Evolutionary conservation across 1,139 yeast genomes (phyloP).

Genomic region (Meyerozyma guilliermondii): DNA sequence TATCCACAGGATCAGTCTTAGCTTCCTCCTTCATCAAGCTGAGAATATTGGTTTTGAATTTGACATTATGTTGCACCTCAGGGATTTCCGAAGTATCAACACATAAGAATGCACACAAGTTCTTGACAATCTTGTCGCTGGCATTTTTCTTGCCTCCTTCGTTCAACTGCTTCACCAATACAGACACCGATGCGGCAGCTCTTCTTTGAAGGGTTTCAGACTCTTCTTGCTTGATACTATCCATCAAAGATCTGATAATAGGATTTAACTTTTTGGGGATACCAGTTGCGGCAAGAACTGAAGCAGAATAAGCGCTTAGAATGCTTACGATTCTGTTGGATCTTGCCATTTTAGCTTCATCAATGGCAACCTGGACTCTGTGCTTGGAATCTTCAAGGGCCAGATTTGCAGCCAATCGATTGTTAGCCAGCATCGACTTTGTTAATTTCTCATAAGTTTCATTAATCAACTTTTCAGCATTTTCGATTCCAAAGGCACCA

Average conservation of each 20-base stretch:
- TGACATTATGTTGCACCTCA: slow-evolving; percentile 70
- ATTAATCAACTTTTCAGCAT: slow-evolving; percentile 65
- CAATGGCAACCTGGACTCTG: slow-evolving; percentile 60
- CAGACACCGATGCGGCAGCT: slow-evolving; percentile 66
- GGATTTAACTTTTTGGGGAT: slow-evolving; percentile 87
- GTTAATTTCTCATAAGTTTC: slow-evolving; percentile 66
- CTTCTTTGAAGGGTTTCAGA: slow-evolving; percentile 61
- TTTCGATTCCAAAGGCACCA: slow-evolving; percentile 77
- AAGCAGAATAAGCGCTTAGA: slow-evolving; percentile 71
- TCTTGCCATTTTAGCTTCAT: slow-evolving; percentile 58
- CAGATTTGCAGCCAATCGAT: slow-evolving; percentile 66
- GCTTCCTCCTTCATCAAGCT: slow-evolving; percentile 81
- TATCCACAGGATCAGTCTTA: slow-evolving; percentile 61
- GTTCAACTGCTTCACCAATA: slow-evolving; percentile 55
- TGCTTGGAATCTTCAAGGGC: slow-evolving; percentile 77
- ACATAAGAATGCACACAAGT: slow-evolving; percentile 87
- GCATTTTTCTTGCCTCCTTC: slow-evolving; percentile 60
- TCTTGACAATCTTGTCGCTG: slow-evolving; percentile 83
- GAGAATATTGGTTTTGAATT: slow-evolving; percentile 52
- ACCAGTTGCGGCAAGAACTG: slow-evolving; percentile 56
- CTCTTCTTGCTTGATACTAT: slow-evolving; percentile 77
- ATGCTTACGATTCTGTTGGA: slow-evolving; percentile 57
- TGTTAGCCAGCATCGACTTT: slow-evolving; percentile 61
- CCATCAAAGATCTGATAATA: slow-evolving; percentile 87
- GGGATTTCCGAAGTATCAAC: slow-evolving; percentile 97